These are phyloP conservation scores for Talaromyces marneffei DNA, from an alignment of 2,329 filamentous ascomycete species.

Conservation along the genomic window DNA sequence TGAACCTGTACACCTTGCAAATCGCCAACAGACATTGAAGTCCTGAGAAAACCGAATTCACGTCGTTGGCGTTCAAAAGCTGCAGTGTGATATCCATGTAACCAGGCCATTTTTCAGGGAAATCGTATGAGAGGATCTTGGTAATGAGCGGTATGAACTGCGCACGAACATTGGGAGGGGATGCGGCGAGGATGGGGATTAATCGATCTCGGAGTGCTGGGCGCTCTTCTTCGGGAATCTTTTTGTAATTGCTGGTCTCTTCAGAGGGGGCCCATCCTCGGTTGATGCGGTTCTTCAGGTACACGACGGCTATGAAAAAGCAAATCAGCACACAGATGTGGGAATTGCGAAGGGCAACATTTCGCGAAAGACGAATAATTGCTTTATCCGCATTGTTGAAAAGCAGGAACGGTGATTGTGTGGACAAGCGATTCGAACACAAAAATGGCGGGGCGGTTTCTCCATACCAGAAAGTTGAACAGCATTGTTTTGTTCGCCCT, in stretches of 20 bases:
- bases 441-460: slow-evolving; percentile 13
- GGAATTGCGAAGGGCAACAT: neutral
- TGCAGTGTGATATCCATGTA: slow-evolving; percentile 91
- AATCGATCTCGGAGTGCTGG: slow-evolving; percentile 77
- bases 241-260: slow-evolving; percentile 64
- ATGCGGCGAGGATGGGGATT: slow-evolving; percentile 78
- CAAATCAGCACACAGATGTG: neutral
- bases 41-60: slow-evolving; percentile 82
- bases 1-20: slow-evolving; percentile 93
- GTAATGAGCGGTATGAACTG: slow-evolving; percentile 92
- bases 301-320: slow-evolving; percentile 70
- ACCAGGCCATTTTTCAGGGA: slow-evolving; percentile 86
- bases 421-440: slow-evolving; percentile 15
- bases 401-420: neutral
- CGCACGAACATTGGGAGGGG: slow-evolving; percentile 74
- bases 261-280: slow-evolving; percentile 81
- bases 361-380: too few relatives aligned
- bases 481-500: slow-evolving; percentile 77
- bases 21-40: slow-evolving; percentile 91
- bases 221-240: slow-evolving; percentile 87
- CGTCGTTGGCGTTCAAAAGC: slow-evolving; percentile 79
- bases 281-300: slow-evolving; percentile 95
- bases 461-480: slow-evolving; percentile 81
- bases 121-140: slow-evolving; percentile 93
- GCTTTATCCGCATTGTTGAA: neutral